Evolutionary conservation across 192 early-diverging fungal genomes (phyloP).

Genomic region (Phlyctochytrium planicorne): DNA sequence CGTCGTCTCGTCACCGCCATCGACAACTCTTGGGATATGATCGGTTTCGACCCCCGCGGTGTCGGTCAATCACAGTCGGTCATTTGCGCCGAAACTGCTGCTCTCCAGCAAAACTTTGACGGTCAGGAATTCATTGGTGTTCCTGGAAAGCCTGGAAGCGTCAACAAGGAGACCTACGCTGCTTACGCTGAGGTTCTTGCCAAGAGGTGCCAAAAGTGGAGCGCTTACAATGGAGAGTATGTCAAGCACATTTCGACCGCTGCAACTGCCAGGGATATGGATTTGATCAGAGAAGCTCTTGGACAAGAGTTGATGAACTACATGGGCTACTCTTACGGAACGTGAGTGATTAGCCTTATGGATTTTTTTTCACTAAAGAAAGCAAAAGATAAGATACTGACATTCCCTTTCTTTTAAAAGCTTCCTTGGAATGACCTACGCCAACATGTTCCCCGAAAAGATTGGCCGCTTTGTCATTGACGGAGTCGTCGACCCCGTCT

Average conservation of each 20-base stretch:
- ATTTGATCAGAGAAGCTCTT: constrained; percentile 37
- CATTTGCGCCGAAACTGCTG: constrained; percentile 3
- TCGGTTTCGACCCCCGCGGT: constrained; percentile 48
- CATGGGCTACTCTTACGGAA: constrained; percentile 46
- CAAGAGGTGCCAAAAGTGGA: constrained; percentile 26
- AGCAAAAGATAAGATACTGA: no score
- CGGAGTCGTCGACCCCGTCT: constrained; percentile 37
- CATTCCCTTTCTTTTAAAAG: neutral
- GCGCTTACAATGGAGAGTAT: constrained; percentile 19
- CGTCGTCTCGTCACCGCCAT: no score
- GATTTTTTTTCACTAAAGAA: no score
- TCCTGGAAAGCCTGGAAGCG: neutral
- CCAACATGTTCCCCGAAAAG: constrained; percentile 51
- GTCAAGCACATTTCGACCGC: constrained; percentile 42
- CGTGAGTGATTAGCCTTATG: constrained; percentile 20
- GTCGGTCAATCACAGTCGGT: constrained; percentile 24
- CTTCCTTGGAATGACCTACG: constrained; percentile 40
- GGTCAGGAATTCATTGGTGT: neutral
- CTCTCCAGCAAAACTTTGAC: neutral
- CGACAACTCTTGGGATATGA: constrained; percentile 34
- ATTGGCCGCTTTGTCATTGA: constrained; percentile 45
- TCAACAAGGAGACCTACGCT: neutral
- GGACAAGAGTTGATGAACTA: constrained; percentile 38
- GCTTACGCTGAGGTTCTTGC: constrained; percentile 12
- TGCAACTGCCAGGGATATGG: constrained; percentile 44